phyloP scores from a whole-genome alignment of 2,329 filamentous ascomycete genomes.

The Trichoderma hamatum region DNA sequence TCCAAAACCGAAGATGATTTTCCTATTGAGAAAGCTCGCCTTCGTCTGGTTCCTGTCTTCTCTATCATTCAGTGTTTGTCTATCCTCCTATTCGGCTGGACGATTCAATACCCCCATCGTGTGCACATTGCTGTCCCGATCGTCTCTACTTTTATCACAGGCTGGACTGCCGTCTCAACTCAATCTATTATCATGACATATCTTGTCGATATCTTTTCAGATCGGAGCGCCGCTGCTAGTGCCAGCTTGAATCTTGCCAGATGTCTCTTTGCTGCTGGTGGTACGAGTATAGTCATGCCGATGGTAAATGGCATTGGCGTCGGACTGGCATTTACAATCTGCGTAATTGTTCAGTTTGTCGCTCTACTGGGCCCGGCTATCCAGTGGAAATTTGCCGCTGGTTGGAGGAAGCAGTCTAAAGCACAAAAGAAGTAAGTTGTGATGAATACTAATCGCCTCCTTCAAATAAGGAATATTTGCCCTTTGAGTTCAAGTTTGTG shows the following conservation, averaged over 20 bases:
- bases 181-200: constrained; percentile 57
- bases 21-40: constrained; percentile 54
- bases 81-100: constrained; percentile 54
- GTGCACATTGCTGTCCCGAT: constrained; percentile 51
- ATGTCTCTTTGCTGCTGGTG: constrained; percentile 58
- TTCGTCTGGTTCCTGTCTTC: constrained; percentile 54
- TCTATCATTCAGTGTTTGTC: constrained; percentile 56
- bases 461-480: neutral
- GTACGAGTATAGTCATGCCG: constrained; percentile 54
- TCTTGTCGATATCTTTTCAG: constrained; percentile 59
- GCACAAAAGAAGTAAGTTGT: neutral
- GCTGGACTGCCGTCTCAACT: constrained; percentile 54
- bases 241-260: constrained; percentile 60
- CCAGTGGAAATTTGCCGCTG: constrained; percentile 13
- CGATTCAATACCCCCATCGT: constrained; percentile 52
- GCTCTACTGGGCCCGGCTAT: constrained; percentile 40
- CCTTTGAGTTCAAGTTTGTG: neutral
- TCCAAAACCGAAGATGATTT: constrained; percentile 53
- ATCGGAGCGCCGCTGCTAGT: constrained; percentile 56
- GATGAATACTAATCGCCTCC: neutral
- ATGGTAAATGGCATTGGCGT: constrained; percentile 55
- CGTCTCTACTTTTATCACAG: constrained; percentile 51
- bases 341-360: constrained; percentile 47
- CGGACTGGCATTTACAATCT: constrained; percentile 56
- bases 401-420: constrained; percentile 11